Percentiles rank a stretch among this genome's conserved stretches.
Conservation (phyloP, 192 early-diverging fungal species). For the Backusella tarrabulga region DNA sequence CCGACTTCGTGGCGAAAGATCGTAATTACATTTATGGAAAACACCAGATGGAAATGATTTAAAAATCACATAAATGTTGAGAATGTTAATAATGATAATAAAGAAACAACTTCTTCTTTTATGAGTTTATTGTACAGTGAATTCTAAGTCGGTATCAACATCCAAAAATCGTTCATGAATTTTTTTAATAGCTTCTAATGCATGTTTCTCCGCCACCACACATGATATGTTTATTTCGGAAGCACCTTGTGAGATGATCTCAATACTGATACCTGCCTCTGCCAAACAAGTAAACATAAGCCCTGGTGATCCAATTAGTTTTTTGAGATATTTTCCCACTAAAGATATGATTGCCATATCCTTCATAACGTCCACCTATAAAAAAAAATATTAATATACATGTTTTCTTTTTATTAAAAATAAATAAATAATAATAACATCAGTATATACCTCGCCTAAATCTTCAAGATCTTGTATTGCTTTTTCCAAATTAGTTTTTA, state of each 20-base stretch:
- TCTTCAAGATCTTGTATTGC: slow-evolving; percentile 68
- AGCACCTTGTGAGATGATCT: slow-evolving; percentile 94
- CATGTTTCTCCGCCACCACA: slow-evolving; percentile 69
- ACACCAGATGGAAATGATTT: neutral
- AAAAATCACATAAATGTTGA: neutral
- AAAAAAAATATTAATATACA: slow-evolving; percentile 18
- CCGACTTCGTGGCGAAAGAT: slow-evolving; percentile 90
- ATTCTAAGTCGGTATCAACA: slow-evolving; percentile 13
- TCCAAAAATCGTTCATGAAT: slow-evolving; percentile 70
- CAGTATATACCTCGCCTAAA: slow-evolving; percentile 70
- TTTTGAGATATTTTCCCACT: slow-evolving; percentile 86
- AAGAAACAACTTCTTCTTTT: neutral
- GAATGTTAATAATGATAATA: neutral
- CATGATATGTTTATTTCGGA: slow-evolving; percentile 95
- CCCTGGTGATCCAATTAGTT: slow-evolving; percentile 82
- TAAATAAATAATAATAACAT: neutral
- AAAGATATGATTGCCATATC: slow-evolving; percentile 92
- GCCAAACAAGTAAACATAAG: slow-evolving; percentile 85
- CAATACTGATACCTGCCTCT: slow-evolving; percentile 79
- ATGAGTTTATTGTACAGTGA: neutral
- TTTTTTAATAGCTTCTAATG: slow-evolving; percentile 64
- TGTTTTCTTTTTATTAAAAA: neutral
- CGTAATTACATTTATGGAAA: slow-evolving; percentile 44
- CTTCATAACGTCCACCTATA: slow-evolving; percentile 39
- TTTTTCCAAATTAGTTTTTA: slow-evolving; percentile 51